Base-by-base conservation (phyloP, 2,329 filamentous ascomycete genomes). In the Xenosphaeropsis pyriputrescens region DNA sequence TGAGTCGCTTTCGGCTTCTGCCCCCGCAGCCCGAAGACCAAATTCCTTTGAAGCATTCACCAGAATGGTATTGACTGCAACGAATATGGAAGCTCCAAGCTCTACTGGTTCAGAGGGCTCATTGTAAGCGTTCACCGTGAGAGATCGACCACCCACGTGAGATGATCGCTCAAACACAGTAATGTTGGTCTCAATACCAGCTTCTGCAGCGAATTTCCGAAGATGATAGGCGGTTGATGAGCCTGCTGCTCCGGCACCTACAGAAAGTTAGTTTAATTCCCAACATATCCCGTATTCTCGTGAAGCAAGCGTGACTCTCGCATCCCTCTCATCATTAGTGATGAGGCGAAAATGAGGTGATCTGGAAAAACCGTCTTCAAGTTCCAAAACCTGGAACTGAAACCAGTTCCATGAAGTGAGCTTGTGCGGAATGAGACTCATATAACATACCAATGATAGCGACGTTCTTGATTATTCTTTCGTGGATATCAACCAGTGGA, bases 41-140 rank as follows among this genome's bases (percentile, higher is more conserved):
- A 94, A 86, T 12, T 72, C 67, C 22, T 70, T 60, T 6, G 73
- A 76, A 1, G 86, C 81, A 39, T 82, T 77, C 49, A 78, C 73
- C 30, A 98, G 69, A 50, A 93, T 94, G 30, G 75, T 65, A 53
- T 96, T 98, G 32, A 81, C 72, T 35, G 79, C 57, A 33, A 96
- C 84, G 54, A 96, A 98, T 49, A 96, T 94, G 43, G 81, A 89
- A 9, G 83, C 91, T 13, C 91, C 91, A 1, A 96, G 66, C 57
- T 98, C 91, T 29, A 94, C 71, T 1, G 81, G 80, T 30, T 77
- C 63, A 0, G 61, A 45, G 2, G 76, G 64, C 48, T 89, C 68
- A 45, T 73, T 69, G 54, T 81, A 89, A 2, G 76, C 78, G 50
- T 86, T 65, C 14, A 94, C 80, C 1, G 88, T 96, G 19, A 88